phyloP scores from a whole-genome alignment of 2,329 filamentous ascomycete species.

The Fusarium caatingaense region DNA sequence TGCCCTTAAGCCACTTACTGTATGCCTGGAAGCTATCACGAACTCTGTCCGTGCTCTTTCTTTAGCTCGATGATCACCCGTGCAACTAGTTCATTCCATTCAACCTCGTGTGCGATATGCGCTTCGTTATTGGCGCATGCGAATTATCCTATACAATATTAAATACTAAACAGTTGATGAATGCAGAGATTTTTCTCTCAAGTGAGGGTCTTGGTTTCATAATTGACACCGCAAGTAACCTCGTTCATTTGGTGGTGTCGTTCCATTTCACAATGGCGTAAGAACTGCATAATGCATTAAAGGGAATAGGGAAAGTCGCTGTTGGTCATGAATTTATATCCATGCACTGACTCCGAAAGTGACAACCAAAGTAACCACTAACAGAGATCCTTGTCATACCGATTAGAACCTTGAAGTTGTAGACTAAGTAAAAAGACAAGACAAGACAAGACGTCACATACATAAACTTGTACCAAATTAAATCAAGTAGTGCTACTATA shows the following conservation, averaged over 20 bases:
- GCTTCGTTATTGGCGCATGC: constrained; percentile 23
- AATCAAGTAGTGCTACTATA: neutral
- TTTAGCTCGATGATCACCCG: constrained; percentile 25
- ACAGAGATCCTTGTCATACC: neutral
- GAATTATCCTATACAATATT: neutral
- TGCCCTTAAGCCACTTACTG: neutral
- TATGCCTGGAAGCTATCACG: neutral
- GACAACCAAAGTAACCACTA: neutral
- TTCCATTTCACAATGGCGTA: constrained; percentile 6
- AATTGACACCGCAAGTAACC: constrained; percentile 13
- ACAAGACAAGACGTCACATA: neutral
- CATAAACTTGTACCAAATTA: neutral
- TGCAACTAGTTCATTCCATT: constrained; percentile 16
- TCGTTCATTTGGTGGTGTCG: neutral
- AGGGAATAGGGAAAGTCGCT: neutral
- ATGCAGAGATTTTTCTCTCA: neutral
- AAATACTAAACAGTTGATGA: neutral
- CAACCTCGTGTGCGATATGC: constrained; percentile 25
- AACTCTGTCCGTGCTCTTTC: constrained; percentile 31
- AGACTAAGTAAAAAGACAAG: neutral
- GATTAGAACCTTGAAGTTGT: neutral
- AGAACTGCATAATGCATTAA: neutral
- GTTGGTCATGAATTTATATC: constrained; percentile 2
- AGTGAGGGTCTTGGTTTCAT: neutral
- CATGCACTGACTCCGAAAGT: neutral